Base-by-base conservation (phyloP, 208 protist genomes). In the Naegleria fowleri region DNA sequence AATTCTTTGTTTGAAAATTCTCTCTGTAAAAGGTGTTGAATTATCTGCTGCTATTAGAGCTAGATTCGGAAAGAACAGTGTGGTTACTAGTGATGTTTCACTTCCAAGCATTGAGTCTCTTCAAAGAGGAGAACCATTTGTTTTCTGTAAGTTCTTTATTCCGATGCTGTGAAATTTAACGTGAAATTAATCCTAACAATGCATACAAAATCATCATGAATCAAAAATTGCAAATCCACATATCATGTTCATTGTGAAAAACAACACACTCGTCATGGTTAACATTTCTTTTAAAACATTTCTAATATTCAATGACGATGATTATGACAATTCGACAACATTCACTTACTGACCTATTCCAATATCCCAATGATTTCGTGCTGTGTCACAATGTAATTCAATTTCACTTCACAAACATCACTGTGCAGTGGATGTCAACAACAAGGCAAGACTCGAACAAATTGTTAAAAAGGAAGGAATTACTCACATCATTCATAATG, bases 401-500 rank as follows among this genome's bases (percentile, higher is more conserved):
- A 22, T 6, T 58, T 6, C 6, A 58, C 6, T 22, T 22, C 16
- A 22, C 16, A 22, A 6, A 58, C 52, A 58, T 90, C 52, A 58
- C 11, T n/a, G n/a, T n/a, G n/a, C 22, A 79, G 83, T 94, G 39
- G 92, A 95, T 89, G 92, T 92, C 29, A 85, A 95, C 29, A 87
- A 95, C 90, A 52, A 87, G 39, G 86, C 88, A 1, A 43, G 90
- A 19, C 86, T 96, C 16, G 91, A 91, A 52, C 5, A 90, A 84
- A 76, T 96, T 58, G 93, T 97, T 39, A 94, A 87, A 29, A 87
- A 38, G 39, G 84, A 87, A 52, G 33, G 51, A 22, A 92, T 97
- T 51, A 92, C 92, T 41, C 96, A 91, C 92, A 83, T 98, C 55
- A 93, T 96, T 75, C 96, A 98, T 92, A 92, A 96, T 41, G 93